Percentiles rank a stretch among this genome's conserved stretches.
phyloP scores from a whole-genome alignment of 2,329 filamentous ascomycete species.

The Colletotrichum liriopes region DNA sequence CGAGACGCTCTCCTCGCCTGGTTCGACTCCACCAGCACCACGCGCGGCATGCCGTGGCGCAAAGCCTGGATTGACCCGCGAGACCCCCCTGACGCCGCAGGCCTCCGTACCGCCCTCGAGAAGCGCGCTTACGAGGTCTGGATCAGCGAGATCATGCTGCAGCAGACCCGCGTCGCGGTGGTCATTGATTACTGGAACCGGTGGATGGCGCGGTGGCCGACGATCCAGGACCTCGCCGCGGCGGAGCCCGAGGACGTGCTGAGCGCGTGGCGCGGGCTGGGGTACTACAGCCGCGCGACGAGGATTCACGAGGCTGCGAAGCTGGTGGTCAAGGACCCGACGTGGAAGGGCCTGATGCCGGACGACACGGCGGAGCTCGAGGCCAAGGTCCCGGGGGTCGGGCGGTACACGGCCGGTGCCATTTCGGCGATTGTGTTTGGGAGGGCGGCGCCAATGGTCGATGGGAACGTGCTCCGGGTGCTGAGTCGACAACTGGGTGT shows the following conservation, averaged over 20 bases:
- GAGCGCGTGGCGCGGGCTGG: constrained; percentile 72
- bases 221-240: constrained; percentile 68
- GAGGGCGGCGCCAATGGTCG: constrained; percentile 71
- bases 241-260: constrained; percentile 71
- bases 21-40: constrained; percentile 64
- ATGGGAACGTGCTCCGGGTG: constrained; percentile 75
- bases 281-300: constrained; percentile 76
- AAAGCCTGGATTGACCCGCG: constrained; percentile 69
- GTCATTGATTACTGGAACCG: constrained; percentile 76
- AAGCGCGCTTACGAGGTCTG: constrained; percentile 76
- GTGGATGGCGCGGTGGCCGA: constrained; percentile 75
- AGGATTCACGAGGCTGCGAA: constrained; percentile 72
- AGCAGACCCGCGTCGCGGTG: constrained; percentile 75
- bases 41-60: constrained; percentile 73
- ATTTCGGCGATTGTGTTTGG: constrained; percentile 76
- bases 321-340: constrained; percentile 61
- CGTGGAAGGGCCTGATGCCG: constrained; percentile 66
- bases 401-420: constrained; percentile 75
- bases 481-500: constrained; percentile 73
- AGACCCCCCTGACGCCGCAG: constrained; percentile 43
- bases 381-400: constrained; percentile 71
- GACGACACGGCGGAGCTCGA: constrained; percentile 61
- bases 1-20: constrained; percentile 62
- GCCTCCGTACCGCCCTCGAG: constrained; percentile 62
- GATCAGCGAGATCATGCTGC: constrained; percentile 79